Conservation (phyloP, 1,284 basidiomycete species). For the Trichosporon sp. region DNA sequence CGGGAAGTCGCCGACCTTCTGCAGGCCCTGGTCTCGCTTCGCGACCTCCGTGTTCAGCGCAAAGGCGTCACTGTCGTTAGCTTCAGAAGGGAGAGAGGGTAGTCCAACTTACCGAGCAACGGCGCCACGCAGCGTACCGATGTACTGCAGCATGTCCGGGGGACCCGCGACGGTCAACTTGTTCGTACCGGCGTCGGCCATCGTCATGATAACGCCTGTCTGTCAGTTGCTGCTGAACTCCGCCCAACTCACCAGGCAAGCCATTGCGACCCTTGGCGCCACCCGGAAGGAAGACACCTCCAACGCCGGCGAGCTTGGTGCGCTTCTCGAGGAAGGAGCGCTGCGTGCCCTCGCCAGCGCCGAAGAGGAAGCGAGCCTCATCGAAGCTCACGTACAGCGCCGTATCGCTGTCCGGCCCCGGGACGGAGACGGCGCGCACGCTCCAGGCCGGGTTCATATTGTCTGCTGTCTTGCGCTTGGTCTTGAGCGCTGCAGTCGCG, state of each 20-base stretch:
- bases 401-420: slow-evolving; percentile 75
- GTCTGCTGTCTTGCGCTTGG: not conserved
- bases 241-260: slow-evolving; percentile 64
- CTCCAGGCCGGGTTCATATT: slow-evolving; percentile 44
- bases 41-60: slow-evolving; percentile 28
- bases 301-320: slow-evolving; percentile 66
- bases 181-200: slow-evolving; percentile 70
- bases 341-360: slow-evolving; percentile 77
- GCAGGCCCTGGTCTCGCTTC: slow-evolving; percentile 15
- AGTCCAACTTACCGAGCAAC: slow-evolving; percentile 34
- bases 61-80: slow-evolving; percentile 34
- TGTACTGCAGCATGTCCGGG: slow-evolving; percentile 67
- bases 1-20: slow-evolving; percentile 36
- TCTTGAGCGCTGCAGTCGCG: not conserved
- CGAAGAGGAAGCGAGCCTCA: slow-evolving; percentile 79
- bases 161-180: slow-evolving; percentile 71
- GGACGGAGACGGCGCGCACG: slow-evolving; percentile 54
- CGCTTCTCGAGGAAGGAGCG: slow-evolving; percentile 71
- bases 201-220: slow-evolving; percentile 76
- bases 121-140: slow-evolving; percentile 64
- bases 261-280: slow-evolving; percentile 65
- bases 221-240: slow-evolving; percentile 21
- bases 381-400: slow-evolving; percentile 74
- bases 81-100: slow-evolving; percentile 8
- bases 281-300: slow-evolving; percentile 73